Percentiles rank a stretch among this genome's conserved stretches.
Conservation (phyloP, 129 eudicot species). For the Chrysanthemum seticuspe region DNA sequence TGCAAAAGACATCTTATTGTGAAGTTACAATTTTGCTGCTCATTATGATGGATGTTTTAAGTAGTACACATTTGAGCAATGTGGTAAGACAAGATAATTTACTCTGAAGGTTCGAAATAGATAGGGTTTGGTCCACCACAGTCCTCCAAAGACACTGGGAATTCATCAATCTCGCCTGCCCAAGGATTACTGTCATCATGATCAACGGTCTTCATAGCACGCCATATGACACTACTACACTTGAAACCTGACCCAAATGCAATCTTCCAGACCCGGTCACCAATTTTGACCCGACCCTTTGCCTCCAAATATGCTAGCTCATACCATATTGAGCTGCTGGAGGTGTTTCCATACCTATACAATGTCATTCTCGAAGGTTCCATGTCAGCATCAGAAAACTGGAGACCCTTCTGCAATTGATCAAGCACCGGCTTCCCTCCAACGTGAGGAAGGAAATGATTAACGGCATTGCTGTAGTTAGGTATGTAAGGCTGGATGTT, state of each 20-base stretch:
- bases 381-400: conserved; percentile 33
- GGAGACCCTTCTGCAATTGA: conserved; percentile 35
- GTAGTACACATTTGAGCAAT: no score
- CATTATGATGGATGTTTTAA: no score
- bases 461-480: conserved; percentile 33
- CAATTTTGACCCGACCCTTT: conserved; percentile 51
- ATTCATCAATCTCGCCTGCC: conserved; percentile 44
- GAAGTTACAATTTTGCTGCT: no score
- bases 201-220: conserved; percentile 39
- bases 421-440: conserved; percentile 63
- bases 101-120: conserved; percentile 22
- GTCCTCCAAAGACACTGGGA: conserved; percentile 26
- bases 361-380: conserved; percentile 64
- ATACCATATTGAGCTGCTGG: conserved; percentile 49
- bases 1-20: no score
- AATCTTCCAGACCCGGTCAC: conserved; percentile 53
- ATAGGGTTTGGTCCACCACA: conserved; percentile 4
- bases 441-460: conserved; percentile 58
- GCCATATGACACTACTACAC: conserved; percentile 55
- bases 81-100: no score
- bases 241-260: conserved; percentile 63
- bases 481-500: conserved; percentile 28
- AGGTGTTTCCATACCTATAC: conserved; percentile 55
- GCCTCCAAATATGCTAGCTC: conserved; percentile 55
- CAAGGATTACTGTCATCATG: conserved; percentile 45